These are phyloP conservation scores for Tetrastigma voinierianum DNA, from an alignment of 164 flowering plant species.

Conservation along the genomic window DNA sequence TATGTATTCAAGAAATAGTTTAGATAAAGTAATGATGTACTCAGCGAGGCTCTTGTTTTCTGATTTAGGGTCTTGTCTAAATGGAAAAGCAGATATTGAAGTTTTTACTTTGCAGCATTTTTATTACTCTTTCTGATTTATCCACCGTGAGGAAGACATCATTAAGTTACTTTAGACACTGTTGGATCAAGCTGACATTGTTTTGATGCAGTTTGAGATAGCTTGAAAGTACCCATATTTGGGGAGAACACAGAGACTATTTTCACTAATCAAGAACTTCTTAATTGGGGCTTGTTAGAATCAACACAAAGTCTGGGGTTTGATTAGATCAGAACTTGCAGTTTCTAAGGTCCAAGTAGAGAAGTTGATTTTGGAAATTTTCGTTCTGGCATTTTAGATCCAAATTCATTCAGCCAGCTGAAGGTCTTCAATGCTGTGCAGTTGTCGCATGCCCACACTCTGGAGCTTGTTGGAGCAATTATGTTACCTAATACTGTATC, in stretches of 20 bases:
- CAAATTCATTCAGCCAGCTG: slow-evolving; percentile 21
- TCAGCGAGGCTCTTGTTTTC: slow-evolving; percentile 27
- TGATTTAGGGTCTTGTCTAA: slow-evolving; percentile 32
- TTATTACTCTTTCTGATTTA: slow-evolving; percentile 36
- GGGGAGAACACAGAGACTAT: slow-evolving; percentile 28
- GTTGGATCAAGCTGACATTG: slow-evolving; percentile 38
- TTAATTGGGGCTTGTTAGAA: slow-evolving; percentile 32
- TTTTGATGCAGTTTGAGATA: slow-evolving; percentile 37
- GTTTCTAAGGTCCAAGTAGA: slow-evolving; percentile 37
- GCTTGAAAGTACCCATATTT: slow-evolving; percentile 41
- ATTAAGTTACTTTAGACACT: slow-evolving; percentile 29
- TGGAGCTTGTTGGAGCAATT: slow-evolving; percentile 42
- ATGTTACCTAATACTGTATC: slow-evolving; percentile 31
- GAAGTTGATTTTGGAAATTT: slow-evolving; percentile 32
- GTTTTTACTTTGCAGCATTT: slow-evolving; percentile 29
- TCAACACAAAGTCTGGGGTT: slow-evolving; percentile 52
- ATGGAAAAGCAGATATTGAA: slow-evolving; percentile 21
- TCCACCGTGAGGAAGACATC: slow-evolving; percentile 29
- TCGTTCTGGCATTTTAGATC: slow-evolving; percentile 31
- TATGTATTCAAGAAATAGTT: not conserved
- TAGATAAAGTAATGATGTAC: slow-evolving; percentile 18
- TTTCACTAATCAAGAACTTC: slow-evolving; percentile 28
- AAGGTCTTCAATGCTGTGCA: slow-evolving; percentile 37
- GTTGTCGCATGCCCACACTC: slow-evolving; percentile 37
- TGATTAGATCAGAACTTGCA: slow-evolving; percentile 43